Base-by-base conservation (phyloP, 1,284 basidiomycete genomes). In the Sutorius eximius region DNA sequence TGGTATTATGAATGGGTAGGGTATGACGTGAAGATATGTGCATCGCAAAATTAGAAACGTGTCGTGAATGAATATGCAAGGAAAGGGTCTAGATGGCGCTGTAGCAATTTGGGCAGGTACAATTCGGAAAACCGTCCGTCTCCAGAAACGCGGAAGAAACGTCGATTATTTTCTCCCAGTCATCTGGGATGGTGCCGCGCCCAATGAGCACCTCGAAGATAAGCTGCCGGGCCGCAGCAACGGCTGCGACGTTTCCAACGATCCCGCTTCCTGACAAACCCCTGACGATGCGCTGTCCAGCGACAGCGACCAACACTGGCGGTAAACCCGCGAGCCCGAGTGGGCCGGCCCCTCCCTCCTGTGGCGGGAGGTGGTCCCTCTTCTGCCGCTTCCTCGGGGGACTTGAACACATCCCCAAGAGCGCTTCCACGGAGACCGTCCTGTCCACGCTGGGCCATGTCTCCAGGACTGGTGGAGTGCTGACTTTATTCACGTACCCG, bases 221-320 rank as follows among this genome's bases (percentile, higher is more conserved):
- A 10, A 77, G 52, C 30, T 68, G 61, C 27, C 81, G 67, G 3
- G 81, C 79, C 3, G 62, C 60, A 16, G 71, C 63, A 3, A 83
- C 78, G 20, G 69, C 55, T 2, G 63, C 58, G 0, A 82, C 61
- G 51, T 83, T 82, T 0, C 81, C 81, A 1, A 73, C 71, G 1
- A 82, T 55, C 1, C 79, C 77, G 0, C 75, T 75, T 10, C 40
- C 40, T 24, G 36, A 62, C 0, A 56, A 67, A 0, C 81, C 80
- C 18, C 78, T 74, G 11, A 82, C 64, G 32, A 83, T 77, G 0
- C 74, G 82, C 57, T 82, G 81, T 11, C 70, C 59, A 1, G 81
- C 80, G 3, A 74, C 51, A 1, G 56, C 52, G 7, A 82, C 50
- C 15, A 82, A 60, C 5, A 64, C 57, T 0, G 51, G 18, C 0